phyloP scores from a whole-genome alignment of 495 filamentous ascomycete species.

The Penicillium angulare region DNA sequence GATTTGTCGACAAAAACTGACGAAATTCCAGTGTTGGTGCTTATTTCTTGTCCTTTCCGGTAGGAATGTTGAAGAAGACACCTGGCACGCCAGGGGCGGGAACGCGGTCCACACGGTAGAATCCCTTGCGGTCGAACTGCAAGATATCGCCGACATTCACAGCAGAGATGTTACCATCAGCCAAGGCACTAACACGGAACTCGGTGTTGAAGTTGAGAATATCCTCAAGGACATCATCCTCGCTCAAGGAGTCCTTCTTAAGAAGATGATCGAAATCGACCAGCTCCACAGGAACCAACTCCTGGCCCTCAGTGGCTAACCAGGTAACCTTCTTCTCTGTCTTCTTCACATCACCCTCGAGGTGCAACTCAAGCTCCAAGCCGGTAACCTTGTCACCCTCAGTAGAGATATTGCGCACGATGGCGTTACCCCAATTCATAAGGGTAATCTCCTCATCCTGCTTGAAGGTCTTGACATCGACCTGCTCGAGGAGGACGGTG shows the following conservation, averaged over 20 bases:
- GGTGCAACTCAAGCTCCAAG: constrained; percentile 76
- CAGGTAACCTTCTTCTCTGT: constrained; percentile 97
- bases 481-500: constrained; percentile 77
- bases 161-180: constrained; percentile 74
- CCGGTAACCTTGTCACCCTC: constrained; percentile 59
- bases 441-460: constrained; percentile 89
- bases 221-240: constrained; percentile 78
- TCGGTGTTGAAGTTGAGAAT: constrained; percentile 75
- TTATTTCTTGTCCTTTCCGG: constrained; percentile 58
- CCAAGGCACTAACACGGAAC: constrained; percentile 70
- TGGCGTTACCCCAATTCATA: constrained; percentile 94
- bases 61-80: constrained; percentile 79
- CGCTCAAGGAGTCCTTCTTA: constrained; percentile 84
- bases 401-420: constrained; percentile 70
- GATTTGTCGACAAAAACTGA: no score
- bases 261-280: constrained; percentile 91
- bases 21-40: no score
- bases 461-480: constrained; percentile 76
- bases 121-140: constrained; percentile 92
- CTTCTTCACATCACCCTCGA: constrained; percentile 85
- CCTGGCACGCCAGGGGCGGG: constrained; percentile 59
- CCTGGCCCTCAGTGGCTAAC: constrained; percentile 68
- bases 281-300: constrained; percentile 75
- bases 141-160: constrained; percentile 83
- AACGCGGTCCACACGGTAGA: constrained; percentile 73